Percentiles rank a stretch among this genome's conserved stretches.
Evolutionary conservation across 495 filamentous ascomycete genomes (phyloP).

Genomic region (Thermothielavioides terrestris): DNA sequence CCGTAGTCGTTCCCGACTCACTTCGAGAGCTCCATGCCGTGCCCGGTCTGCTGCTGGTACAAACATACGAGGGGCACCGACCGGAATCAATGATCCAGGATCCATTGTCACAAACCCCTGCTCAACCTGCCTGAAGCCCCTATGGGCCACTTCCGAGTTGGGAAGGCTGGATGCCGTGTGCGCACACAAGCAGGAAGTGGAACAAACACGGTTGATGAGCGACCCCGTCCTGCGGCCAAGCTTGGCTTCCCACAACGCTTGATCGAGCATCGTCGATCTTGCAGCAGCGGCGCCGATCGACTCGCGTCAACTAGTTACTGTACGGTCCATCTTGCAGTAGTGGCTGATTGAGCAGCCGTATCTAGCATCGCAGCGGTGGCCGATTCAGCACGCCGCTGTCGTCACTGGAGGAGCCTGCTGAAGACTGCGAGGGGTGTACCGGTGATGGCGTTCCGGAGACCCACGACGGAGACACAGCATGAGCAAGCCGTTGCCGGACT

Average conservation of each 20-base stretch:
- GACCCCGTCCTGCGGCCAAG: not conserved
- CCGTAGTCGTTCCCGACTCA: no score
- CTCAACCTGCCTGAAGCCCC: no score
- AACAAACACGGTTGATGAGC: no score
- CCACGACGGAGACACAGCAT: slow-evolving; percentile 1
- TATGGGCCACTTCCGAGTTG: no score
- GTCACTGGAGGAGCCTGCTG: no score
- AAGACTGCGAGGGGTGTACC: not conserved
- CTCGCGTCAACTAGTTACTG: not conserved
- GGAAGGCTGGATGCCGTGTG: no score
- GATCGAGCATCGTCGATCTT: slow-evolving; percentile 6
- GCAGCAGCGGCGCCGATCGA: slow-evolving; percentile 8
- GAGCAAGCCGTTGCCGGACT: not conserved
- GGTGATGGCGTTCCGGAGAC: not conserved
- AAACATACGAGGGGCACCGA: no score
- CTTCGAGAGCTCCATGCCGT: no score
- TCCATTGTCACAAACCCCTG: no score
- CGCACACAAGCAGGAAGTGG: no score
- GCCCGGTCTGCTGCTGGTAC: no score
- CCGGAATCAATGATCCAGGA: no score
- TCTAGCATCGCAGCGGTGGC: not conserved
- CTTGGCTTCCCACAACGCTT: not conserved
- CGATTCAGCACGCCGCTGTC: not conserved
- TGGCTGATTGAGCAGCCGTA: not conserved
- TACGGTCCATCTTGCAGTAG: not conserved